Conservation (phyloP, 495 filamentous ascomycete species). For the Letharia lupina region DNA sequence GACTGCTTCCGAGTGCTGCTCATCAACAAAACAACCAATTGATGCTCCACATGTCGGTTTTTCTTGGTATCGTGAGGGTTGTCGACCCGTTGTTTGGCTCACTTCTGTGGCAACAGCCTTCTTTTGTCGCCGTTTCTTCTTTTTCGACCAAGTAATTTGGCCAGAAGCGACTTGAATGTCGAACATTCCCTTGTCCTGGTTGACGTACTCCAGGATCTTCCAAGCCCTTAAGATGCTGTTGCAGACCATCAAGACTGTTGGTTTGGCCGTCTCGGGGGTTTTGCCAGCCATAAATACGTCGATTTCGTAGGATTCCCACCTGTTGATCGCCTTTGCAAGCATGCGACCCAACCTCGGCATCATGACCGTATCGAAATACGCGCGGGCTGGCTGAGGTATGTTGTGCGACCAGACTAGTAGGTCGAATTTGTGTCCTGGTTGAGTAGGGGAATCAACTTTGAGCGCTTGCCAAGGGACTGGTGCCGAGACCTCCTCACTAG, state of each 20-base stretch:
- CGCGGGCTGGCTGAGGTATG: conserved; percentile 53
- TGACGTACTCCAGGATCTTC: conserved; percentile 59
- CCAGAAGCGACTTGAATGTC: conserved; percentile 58
- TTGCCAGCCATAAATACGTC: conserved; percentile 69
- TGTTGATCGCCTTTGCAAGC: conserved; percentile 53
- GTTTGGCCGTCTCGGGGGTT: conserved; percentile 52
- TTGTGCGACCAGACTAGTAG: conserved; percentile 25
- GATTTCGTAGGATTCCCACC: conserved; percentile 62
- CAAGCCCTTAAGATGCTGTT: conserved; percentile 61
- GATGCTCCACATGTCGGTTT: conserved; percentile 78
- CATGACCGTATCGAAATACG: conserved; percentile 62
- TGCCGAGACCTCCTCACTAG: conserved; percentile 1
- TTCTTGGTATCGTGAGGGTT: conserved; percentile 50
- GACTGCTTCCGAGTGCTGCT: conserved; percentile 77
- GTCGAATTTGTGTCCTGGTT: conserved; percentile 9
- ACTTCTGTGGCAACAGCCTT: conserved; percentile 31
- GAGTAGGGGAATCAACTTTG: conserved; percentile 18
- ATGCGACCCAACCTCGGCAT: conserved; percentile 64
- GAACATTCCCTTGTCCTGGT: conserved; percentile 51
- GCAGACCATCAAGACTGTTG: conserved; percentile 70
- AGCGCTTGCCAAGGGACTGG: conserved; percentile 15
- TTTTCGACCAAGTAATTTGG: conserved; percentile 56
- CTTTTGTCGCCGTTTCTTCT: conserved; percentile 15
- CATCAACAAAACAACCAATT: conserved; percentile 81
- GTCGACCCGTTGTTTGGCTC: conserved; percentile 20